Conservation (phyloP, 805 yeast species). For the Barnettozyma sucrosica region DNA sequence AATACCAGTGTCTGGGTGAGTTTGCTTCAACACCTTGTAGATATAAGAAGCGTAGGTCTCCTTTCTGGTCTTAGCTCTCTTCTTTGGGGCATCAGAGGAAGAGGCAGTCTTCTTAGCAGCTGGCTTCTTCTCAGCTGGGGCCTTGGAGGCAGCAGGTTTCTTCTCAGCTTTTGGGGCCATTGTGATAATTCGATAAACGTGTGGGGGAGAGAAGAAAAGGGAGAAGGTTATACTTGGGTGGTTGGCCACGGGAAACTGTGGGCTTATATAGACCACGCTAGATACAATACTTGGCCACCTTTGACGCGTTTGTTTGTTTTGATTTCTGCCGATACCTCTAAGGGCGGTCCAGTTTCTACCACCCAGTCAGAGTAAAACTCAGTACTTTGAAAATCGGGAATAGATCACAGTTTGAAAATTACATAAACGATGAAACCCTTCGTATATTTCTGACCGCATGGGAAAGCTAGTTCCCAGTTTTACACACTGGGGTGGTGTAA, state of each 20-base stretch:
- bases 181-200: conserved; percentile 10
- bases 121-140: conserved; percentile 94
- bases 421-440: not conserved
- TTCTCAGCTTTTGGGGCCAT: conserved; percentile 61
- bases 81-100: conserved; percentile 72
- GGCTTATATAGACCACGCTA: conserved; percentile 10
- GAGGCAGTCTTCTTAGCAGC: conserved; percentile 87
- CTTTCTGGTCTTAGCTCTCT: conserved; percentile 93
- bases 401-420: not conserved
- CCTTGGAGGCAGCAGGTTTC: conserved; percentile 89
- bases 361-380: conserved; percentile 4
- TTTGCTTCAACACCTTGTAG: conserved; percentile 96
- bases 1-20: conserved; percentile 99
- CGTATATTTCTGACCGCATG: conserved; percentile 9
- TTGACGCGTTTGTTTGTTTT: conserved; percentile 1
- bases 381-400: not conserved
- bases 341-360: not conserved
- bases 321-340: not conserved
- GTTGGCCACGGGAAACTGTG: conserved; percentile 8
- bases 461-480: not conserved
- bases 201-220: conserved; percentile 4
- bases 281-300: not conserved
- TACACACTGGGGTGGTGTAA: not conserved
- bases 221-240: not conserved
- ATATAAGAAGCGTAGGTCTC: conserved; percentile 97